Base-by-base conservation (phyloP, 2,329 filamentous ascomycete species). In the Hymenoscyphus scutula region DNA sequence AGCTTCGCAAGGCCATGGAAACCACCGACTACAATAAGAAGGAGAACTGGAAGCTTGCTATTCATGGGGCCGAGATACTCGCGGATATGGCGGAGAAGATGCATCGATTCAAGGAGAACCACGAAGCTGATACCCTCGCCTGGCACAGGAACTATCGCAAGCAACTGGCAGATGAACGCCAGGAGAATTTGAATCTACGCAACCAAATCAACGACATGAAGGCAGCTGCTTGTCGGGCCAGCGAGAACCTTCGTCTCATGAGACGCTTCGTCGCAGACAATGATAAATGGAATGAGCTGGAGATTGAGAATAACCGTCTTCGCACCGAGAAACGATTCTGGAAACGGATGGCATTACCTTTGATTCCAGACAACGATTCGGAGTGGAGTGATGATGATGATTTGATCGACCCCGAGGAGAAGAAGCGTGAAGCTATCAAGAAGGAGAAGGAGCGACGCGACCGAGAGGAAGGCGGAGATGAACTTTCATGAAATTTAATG, bases 161-260 rank as follows among this genome's bases (percentile, higher is more conserved):
- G 29, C 86, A 89, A 76, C 81, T 89, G 41, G 84, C 85, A 67
- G 84, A 87, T 71, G 84, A 86, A 55, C 84, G 86, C 4, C 83
- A 83, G 67, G 86, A 88, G 76, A 89, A 89, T 70, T 79, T 80
- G 64, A 80, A 81, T 1, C 79, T 89, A 58, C 83, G 86, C 59
- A 84, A 87, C 69, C 84, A 88, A 74, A 86, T 89, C 69, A 86
- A 84, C 80, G 84, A 87, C 68, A 87, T 88, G 84, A 84, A 87
- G 70, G 79, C 81, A 48, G 82, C 84, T 67, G 86, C 86, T 27
- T 79, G 79, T 55, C 77, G 76, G 13, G 85, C 85, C 25, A 88
- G 87, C 70, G 82, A 83, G 62, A 74, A 78, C 64, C 76, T 89
- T 61, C 83, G 85, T 45, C 75, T 79, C 41, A 87, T 88, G 67